Percentiles rank a stretch among this genome's conserved stretches.
Evolutionary conservation across 306 rosid species (phyloP).

Genomic region (Rosa lucieae): DNA sequence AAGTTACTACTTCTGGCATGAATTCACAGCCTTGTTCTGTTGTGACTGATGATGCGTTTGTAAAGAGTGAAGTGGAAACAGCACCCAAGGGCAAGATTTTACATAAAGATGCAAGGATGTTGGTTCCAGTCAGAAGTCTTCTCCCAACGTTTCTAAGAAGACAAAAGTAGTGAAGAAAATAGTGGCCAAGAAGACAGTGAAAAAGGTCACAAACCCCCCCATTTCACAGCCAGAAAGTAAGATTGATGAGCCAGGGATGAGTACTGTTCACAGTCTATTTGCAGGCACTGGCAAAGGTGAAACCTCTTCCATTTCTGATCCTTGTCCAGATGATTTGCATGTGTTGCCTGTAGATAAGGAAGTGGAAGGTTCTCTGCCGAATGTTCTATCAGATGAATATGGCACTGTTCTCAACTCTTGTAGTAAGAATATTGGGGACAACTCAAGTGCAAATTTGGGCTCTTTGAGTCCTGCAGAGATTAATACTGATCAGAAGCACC

Average conservation of each 20-base stretch:
- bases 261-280: slow-evolving; percentile 19
- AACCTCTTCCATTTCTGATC: slow-evolving; percentile 28
- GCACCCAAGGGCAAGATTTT: slow-evolving; percentile 19
- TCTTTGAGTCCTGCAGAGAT: slow-evolving; percentile 33
- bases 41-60: slow-evolving; percentile 22
- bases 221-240: slow-evolving; percentile 27
- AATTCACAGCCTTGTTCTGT: slow-evolving; percentile 31
- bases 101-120: slow-evolving; percentile 17
- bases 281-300: slow-evolving; percentile 32
- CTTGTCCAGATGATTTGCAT: slow-evolving; percentile 27
- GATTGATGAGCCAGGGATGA: slow-evolving; percentile 26
- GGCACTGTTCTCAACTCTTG: slow-evolving; percentile 36
- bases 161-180: slow-evolving; percentile 62
- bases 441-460: slow-evolving; percentile 34
- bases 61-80: slow-evolving; percentile 33
- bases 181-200: slow-evolving; percentile 66
- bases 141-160: slow-evolving; percentile 52
- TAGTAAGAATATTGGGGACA: slow-evolving; percentile 35
- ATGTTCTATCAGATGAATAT: slow-evolving; percentile 37
- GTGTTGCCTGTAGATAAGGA: slow-evolving; percentile 32
- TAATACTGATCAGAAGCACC: slow-evolving; percentile 25
- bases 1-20: slow-evolving; percentile 10
- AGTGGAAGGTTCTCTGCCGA: slow-evolving; percentile 27
- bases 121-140: slow-evolving; percentile 32
- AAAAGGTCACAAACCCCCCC: slow-evolving; percentile 46